Conservation (phyloP, 177 flowering plant species). For the Telopea speciosissima region DNA sequence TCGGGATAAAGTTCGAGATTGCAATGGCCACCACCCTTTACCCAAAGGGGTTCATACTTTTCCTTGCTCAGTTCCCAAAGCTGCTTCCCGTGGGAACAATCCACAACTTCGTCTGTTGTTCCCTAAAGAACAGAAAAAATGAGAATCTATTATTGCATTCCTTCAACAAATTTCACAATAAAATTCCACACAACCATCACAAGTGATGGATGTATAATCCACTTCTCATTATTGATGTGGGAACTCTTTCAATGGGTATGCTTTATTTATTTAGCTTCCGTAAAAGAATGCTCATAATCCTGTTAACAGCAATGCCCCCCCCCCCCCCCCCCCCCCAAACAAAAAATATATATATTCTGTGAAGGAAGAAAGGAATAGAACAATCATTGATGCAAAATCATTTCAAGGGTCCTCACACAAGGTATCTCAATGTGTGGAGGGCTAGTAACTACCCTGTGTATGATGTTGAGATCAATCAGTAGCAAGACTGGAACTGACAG, state of each 20-base stretch:
- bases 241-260: not conserved
- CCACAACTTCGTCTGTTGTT: conserved; percentile 85
- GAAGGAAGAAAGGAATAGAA: no score
- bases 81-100: conserved; percentile 85
- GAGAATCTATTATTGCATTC: not conserved
- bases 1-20: conserved; percentile 86
- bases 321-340: no score
- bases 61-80: conserved; percentile 78
- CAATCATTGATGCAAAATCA: no score
- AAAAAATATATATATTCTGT: no score
- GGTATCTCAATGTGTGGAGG: no score
- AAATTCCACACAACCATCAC: not conserved
- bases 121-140: conserved; percentile 42
- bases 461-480: no score
- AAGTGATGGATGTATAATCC: not conserved
- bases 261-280: not conserved
- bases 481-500: no score
- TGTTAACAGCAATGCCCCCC: no score
- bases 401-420: no score
- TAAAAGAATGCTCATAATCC: no score
- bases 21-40: conserved; percentile 92
- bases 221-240: not conserved
- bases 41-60: conserved; percentile 81
- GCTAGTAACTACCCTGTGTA: no score
- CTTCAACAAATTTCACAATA: not conserved